phyloP scores from a whole-genome alignment of 192 early-diverging fungal species.

The Mortierella hygrophila region DNA sequence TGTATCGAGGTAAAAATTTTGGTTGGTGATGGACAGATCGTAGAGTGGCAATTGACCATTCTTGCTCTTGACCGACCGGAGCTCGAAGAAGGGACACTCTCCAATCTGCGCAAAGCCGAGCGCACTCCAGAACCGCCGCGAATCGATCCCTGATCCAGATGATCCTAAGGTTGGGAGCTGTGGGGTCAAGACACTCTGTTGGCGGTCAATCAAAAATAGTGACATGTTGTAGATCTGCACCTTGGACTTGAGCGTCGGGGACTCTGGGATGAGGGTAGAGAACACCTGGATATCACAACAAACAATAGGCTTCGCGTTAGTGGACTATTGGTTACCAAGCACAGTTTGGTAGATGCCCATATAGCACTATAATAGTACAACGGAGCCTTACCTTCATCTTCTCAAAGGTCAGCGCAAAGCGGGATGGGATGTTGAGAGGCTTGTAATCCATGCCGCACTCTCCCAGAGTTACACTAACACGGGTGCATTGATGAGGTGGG shows the following conservation, averaged over 20 bases:
- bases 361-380: too few relatives aligned
- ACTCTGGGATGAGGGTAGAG: constrained; percentile 70
- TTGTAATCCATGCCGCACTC: constrained; percentile 73
- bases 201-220: constrained; percentile 66
- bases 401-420: constrained; percentile 66
- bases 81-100: constrained; percentile 49
- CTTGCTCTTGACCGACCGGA: constrained; percentile 46
- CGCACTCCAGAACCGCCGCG: constrained; percentile 43
- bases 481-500: constrained; percentile 63
- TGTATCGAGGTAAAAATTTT: constrained; percentile 70
- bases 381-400: constrained; percentile 66
- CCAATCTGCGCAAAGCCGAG: constrained; percentile 37
- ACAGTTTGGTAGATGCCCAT: too few relatives aligned
- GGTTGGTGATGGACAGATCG: constrained; percentile 69
- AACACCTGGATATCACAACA: constrained; percentile 49
- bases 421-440: constrained; percentile 64
- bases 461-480: constrained; percentile 67
- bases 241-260: constrained; percentile 68
- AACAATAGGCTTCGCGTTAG: not conserved
- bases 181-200: constrained; percentile 48
- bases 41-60: constrained; percentile 43
- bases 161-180: constrained; percentile 21
- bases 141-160: constrained; percentile 21
- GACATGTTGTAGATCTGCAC: constrained; percentile 64
- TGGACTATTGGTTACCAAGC: too few relatives aligned